phyloP scores from a whole-genome alignment of 345 rosid genomes.

The Camelina neglecta region DNA sequence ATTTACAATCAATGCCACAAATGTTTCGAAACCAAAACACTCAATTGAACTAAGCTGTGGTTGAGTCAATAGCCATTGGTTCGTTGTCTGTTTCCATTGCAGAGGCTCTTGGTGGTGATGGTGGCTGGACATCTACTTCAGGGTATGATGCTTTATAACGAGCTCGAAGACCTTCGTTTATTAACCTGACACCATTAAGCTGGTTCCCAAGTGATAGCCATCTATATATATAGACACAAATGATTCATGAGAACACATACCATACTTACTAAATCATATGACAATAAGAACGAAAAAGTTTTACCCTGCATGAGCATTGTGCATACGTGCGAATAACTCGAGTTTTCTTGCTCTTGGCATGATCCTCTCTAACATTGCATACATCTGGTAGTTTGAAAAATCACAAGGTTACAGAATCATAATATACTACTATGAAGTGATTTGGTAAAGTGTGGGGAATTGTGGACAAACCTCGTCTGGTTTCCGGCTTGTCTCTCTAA shows the following conservation, averaged over 20 bases:
- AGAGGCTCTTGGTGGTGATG: slow-evolving; percentile 85
- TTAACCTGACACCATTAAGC: slow-evolving; percentile 80
- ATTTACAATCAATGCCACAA: slow-evolving; percentile 34
- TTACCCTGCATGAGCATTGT: slow-evolving; percentile 97
- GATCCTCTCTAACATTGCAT: slow-evolving; percentile 94
- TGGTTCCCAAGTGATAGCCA: slow-evolving; percentile 99
- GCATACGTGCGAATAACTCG: slow-evolving; percentile 98
- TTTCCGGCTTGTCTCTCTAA: slow-evolving; percentile 97
- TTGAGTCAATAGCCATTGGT: slow-evolving; percentile 53
- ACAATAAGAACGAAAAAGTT: background rate
- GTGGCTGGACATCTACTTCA: slow-evolving; percentile 78
- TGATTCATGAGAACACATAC: background rate
- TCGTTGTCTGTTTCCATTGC: slow-evolving; percentile 73
- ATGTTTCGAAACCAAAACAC: background rate
- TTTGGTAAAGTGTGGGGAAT: background rate
- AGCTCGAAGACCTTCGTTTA: slow-evolving; percentile 92
- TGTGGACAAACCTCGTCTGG: slow-evolving; percentile 90
- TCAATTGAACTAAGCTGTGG: slow-evolving; percentile 35
- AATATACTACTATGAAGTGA: background rate
- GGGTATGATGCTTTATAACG: slow-evolving; percentile 96
- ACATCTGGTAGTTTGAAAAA: slow-evolving; percentile 65
- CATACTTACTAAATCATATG: background rate
- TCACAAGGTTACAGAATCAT: background rate
- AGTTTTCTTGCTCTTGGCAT: slow-evolving; percentile 95
- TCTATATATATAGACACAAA: slow-evolving; percentile 41